Percentiles rank a stretch among this genome's conserved stretches.
These are phyloP conservation scores for Cladorrhinum sp. DNA, from an alignment of 2,329 filamentous ascomycete species.

Conservation along the genomic window DNA sequence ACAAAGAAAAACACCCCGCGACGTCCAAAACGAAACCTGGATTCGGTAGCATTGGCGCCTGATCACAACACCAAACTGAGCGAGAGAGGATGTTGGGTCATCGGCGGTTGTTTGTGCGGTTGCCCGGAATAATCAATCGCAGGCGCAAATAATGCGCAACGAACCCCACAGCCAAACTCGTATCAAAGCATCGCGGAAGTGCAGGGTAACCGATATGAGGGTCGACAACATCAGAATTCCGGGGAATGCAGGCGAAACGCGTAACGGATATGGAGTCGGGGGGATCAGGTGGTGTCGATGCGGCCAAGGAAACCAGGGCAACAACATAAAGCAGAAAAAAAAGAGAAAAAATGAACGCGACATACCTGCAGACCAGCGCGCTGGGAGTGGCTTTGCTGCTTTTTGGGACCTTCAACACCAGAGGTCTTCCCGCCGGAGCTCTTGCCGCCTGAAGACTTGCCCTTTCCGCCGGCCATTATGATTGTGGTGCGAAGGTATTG, in stretches of 20 bases:
- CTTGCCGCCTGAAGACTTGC: conserved; percentile 89
- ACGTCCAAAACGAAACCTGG: background rate
- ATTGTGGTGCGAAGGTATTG: conserved; percentile 14
- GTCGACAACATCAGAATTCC: conserved; percentile 7
- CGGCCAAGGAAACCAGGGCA: conserved; percentile 12
- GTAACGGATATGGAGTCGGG: conserved; percentile 11
- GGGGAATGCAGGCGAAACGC: conserved; percentile 18
- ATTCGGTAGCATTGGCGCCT: background rate
- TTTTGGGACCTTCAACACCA: conserved; percentile 66
- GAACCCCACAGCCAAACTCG: background rate
- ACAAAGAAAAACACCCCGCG: conserved; percentile 3
- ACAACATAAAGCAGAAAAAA: conserved; percentile 23
- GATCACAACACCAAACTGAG: background rate
- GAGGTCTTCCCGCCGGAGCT: conserved; percentile 74
- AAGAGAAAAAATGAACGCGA: conserved; percentile 29
- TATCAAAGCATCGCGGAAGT: background rate
- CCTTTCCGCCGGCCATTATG: conserved; percentile 81
- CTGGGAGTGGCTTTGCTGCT: conserved; percentile 92
- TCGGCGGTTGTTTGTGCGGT: background rate
- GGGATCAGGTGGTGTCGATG: conserved; percentile 6
- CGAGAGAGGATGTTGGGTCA: background rate
- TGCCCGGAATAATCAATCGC: background rate
- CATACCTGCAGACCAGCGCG: conserved; percentile 94
- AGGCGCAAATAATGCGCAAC: background rate
- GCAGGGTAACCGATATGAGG: background rate